Evolutionary conservation across 2,329 filamentous ascomycete genomes (phyloP).

Genomic region (Pyricularia sp.): DNA sequence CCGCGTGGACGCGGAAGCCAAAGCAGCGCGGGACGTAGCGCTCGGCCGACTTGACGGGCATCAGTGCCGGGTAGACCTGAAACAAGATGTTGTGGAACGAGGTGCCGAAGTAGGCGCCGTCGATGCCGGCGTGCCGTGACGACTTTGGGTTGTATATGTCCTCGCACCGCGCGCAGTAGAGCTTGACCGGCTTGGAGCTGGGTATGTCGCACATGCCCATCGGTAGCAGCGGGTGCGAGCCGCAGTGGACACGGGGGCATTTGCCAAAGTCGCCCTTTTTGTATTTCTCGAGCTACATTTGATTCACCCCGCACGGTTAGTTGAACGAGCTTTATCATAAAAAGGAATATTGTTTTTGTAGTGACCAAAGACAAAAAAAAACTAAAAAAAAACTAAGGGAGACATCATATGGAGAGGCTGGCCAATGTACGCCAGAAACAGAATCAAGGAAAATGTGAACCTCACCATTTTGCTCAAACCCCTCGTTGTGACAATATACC

Average conservation of each 20-base stretch:
- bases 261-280: constrained; percentile 98
- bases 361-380: no score
- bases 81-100: constrained; percentile 99
- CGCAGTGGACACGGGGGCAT: constrained; percentile 91
- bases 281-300: constrained; percentile 80
- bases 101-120: constrained; percentile 95
- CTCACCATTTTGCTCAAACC: constrained; percentile 91
- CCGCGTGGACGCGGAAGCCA: constrained; percentile 89
- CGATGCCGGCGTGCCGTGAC: constrained; percentile 84
- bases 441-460: constrained; percentile 5
- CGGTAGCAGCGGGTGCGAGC: constrained; percentile 82
- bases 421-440: neutral
- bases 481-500: constrained; percentile 92
- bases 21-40: constrained; percentile 83
- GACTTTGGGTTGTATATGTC: constrained; percentile 99
- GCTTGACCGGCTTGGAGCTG: constrained; percentile 81
- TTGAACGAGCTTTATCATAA: no score
- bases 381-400: neutral
- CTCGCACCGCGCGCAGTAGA: constrained; percentile 95
- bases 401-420: no score
- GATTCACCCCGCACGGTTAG: neutral
- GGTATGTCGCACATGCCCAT: constrained; percentile 88
- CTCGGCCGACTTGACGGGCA: constrained; percentile 72
- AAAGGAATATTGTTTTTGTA: no score
- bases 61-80: constrained; percentile 87